A percentile compares a stretch with the other conserved stretches of the same genome.
These are phyloP conservation scores for Tothia fuscella DNA, from an alignment of 2,329 filamentous ascomycete species.

Conservation along the genomic window DNA sequence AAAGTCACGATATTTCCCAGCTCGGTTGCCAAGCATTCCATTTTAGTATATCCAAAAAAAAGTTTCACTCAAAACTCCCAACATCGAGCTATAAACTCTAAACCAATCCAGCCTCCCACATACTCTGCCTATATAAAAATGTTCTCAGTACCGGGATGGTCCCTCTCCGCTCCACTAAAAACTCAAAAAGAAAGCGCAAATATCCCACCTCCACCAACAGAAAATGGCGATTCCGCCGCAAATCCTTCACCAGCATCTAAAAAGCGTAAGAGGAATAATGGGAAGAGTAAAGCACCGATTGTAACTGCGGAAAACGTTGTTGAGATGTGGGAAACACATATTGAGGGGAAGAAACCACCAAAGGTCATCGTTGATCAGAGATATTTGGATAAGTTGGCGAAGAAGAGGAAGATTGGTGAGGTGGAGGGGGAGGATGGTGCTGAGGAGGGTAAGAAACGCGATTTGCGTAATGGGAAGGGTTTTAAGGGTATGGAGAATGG, in stretches of 20 bases:
- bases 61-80: no score
- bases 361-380: constrained; percentile 5
- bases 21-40: no score
- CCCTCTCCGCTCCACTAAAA: constrained; percentile 64
- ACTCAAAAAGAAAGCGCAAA: constrained; percentile 44
- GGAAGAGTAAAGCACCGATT: constrained; percentile 17
- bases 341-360: constrained; percentile 49
- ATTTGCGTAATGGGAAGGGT: constrained; percentile 15
- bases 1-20: no score
- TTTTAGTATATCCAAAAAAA: no score
- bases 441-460: constrained; percentile 16
- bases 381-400: constrained; percentile 15
- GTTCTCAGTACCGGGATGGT: constrained; percentile 94
- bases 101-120: no score
- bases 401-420: constrained; percentile 20
- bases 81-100: no score
- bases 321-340: constrained; percentile 66
- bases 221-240: constrained; percentile 18
- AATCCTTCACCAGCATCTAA: constrained; percentile 26
- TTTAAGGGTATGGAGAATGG: constrained; percentile 10
- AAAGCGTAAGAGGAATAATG: constrained; percentile 28
- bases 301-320: constrained; percentile 62
- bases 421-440: constrained; percentile 11
- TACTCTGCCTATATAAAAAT: no score
- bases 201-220: constrained; percentile 18